Evolutionary conservation across 148 eudicot species (phyloP).

Genomic region (Cornus kousa): DNA sequence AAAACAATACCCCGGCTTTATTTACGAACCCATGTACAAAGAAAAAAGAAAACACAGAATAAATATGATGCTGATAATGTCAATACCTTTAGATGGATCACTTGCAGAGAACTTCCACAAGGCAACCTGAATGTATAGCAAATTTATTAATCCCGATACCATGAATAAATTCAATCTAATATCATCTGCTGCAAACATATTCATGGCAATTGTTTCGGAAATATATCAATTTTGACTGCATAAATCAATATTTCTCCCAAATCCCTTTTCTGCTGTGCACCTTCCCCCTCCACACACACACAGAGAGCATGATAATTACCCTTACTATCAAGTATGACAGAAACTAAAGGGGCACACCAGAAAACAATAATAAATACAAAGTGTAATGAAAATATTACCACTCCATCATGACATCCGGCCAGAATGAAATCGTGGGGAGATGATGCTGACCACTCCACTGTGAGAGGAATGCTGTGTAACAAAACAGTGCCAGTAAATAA

Average conservation of each 20-base stretch:
- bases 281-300: neutral
- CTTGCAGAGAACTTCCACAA: slow-evolving; percentile 76
- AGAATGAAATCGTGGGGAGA: slow-evolving; percentile 77
- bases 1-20: neutral
- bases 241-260: neutral
- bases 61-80: neutral
- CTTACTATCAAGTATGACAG: neutral
- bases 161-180: neutral
- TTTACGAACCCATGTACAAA: neutral
- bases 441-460: slow-evolving; percentile 87
- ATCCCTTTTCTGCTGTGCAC: too few relatives aligned
- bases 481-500: slow-evolving; percentile 12
- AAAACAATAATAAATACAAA: neutral
- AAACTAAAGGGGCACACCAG: neutral
- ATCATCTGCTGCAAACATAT: neutral
- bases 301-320: neutral
- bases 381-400: slow-evolving; percentile 45
- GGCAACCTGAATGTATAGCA: slow-evolving; percentile 69
- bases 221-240: neutral
- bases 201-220: neutral
- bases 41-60: neutral
- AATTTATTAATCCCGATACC: neutral
- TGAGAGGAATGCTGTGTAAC: slow-evolving; percentile 73
- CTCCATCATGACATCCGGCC: slow-evolving; percentile 97
- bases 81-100: slow-evolving; percentile 54